These are phyloP conservation scores for Penicillium silybi DNA, from an alignment of 495 filamentous ascomycete genomes.

Conservation along the genomic window DNA sequence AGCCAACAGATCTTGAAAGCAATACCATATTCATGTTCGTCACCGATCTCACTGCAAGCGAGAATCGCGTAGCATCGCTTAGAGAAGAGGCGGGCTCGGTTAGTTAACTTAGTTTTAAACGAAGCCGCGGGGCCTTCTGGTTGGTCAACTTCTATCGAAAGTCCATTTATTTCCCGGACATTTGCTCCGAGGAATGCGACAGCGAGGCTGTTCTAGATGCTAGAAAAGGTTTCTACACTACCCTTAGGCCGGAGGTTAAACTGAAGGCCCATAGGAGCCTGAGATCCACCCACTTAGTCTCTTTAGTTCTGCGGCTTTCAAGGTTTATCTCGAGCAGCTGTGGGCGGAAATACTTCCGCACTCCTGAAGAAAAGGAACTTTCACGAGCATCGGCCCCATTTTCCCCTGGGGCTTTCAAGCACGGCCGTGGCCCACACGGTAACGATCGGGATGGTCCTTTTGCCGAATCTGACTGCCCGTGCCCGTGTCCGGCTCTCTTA, in stretches of 20 bases:
- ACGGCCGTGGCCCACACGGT: not conserved
- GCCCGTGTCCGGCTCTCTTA: not conserved
- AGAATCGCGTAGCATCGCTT: not conserved
- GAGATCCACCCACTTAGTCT: not conserved
- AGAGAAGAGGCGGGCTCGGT: not conserved
- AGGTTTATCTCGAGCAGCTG: not conserved
- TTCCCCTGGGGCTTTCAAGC: not conserved
- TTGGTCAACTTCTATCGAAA: not conserved
- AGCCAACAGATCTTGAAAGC: not conserved
- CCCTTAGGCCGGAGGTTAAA: not conserved
- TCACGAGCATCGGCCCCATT: no score
- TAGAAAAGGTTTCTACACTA: not conserved
- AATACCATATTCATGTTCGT: not conserved
- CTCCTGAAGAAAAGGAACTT: not conserved
- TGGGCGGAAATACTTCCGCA: not conserved
- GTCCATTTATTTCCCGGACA: not conserved
- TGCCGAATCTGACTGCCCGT: not conserved
- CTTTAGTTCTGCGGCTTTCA: not conserved
- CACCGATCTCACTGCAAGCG: not conserved
- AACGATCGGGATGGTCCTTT: not conserved
- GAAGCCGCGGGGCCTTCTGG: not conserved
- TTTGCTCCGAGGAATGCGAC: conserved; percentile 2
- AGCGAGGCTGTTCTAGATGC: conserved; percentile 2
- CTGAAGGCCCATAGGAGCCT: not conserved
- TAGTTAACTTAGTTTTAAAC: not conserved